phyloP scores from a whole-genome alignment of 2,329 filamentous ascomycete genomes.

The Xylariaceae sp. region DNA sequence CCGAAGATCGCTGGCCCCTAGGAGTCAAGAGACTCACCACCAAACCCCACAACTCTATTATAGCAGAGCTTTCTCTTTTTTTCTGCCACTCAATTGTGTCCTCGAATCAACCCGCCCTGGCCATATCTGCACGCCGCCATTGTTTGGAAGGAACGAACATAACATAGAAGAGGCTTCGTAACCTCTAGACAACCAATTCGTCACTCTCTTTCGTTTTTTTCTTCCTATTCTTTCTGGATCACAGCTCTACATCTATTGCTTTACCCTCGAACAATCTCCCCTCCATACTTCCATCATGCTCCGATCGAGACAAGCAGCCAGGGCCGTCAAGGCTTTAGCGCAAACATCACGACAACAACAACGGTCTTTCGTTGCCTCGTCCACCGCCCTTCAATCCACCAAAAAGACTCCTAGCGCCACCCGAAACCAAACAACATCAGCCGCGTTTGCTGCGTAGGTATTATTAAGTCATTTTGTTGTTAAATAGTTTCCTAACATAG shows the following conservation, averaged over 20 bases:
- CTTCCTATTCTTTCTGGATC: no score
- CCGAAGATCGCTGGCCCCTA: constrained; percentile 3
- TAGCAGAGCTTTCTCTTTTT: no score
- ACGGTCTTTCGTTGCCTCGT: constrained; percentile 40
- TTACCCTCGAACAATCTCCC: constrained; percentile 18
- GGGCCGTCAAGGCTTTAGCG: constrained; percentile 43
- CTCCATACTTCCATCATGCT: constrained; percentile 40
- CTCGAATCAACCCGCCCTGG: no score
- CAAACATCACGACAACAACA: constrained; percentile 34
- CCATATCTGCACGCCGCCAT: no score
- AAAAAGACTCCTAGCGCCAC: constrained; percentile 40
- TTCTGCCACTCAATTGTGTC: no score
- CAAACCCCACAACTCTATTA: neutral
- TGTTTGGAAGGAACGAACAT: no score
- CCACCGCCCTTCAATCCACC: constrained; percentile 33
- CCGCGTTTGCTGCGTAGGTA: constrained; percentile 53
- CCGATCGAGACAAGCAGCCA: constrained; percentile 44
- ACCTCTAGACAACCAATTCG: no score
- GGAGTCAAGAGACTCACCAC: neutral
- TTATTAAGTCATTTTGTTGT: no score
- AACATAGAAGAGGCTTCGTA: no score
- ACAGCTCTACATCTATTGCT: no score
- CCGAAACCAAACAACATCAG: constrained; percentile 48
- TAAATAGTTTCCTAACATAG: no score
- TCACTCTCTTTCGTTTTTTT: no score